A percentile compares a stretch with the other conserved stretches of the same genome.
Evolutionary conservation across 2,329 filamentous ascomycete genomes (phyloP).

Genomic region (Pyrenochaeta sp.): DNA sequence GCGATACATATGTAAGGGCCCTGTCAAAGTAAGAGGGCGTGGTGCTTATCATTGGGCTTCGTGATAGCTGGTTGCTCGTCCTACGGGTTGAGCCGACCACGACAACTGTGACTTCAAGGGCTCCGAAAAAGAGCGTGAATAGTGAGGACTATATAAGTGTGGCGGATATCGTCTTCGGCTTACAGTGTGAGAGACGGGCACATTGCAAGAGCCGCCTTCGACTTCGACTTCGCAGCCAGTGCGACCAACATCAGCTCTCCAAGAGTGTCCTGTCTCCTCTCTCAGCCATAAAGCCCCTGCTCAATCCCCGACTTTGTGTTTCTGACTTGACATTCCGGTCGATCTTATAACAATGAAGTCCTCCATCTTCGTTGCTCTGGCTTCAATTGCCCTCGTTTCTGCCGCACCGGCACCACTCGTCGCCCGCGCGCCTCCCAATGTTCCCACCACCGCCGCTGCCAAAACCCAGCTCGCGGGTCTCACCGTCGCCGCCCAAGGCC

Average conservation of each 20-base stretch:
- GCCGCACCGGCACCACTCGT: constrained; percentile 44
- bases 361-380: constrained; percentile 34
- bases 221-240: constrained; percentile 1
- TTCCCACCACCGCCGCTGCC: constrained; percentile 68
- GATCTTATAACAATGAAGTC: constrained; percentile 38
- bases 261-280: not conserved
- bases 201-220: constrained; percentile 5
- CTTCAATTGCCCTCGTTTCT: constrained; percentile 30
- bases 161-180: constrained; percentile 10
- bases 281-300: no score
- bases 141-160: constrained; percentile 25
- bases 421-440: constrained; percentile 63
- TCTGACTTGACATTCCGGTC: not conserved
- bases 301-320: not conserved
- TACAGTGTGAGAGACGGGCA: constrained; percentile 2
- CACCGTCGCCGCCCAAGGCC: constrained; percentile 64
- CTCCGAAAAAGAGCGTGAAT: constrained; percentile 3
- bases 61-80: constrained; percentile 7
- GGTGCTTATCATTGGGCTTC: constrained; percentile 41
- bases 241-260: not conserved
- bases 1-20: constrained; percentile 20
- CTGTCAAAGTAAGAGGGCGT: constrained; percentile 23
- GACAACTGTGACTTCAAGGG: not conserved
- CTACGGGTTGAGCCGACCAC: not conserved
- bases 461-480: constrained; percentile 66